Evolutionary conservation across 2,329 filamentous ascomycete species (phyloP).

Genomic region (Paradendryphiella salina): DNA sequence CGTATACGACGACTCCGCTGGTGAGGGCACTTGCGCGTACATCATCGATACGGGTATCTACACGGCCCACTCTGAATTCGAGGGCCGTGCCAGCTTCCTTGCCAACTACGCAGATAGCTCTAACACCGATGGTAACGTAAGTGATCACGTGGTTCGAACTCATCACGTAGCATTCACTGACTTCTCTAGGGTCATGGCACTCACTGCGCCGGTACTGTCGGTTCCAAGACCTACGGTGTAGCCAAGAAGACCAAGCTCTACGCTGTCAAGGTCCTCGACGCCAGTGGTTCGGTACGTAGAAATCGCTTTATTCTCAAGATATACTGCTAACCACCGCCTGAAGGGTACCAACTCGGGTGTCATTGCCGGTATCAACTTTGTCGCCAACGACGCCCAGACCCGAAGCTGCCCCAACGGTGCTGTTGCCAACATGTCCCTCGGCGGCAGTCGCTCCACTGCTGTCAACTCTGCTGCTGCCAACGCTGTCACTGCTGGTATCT

Average conservation of each 20-base stretch:
- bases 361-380: conserved; percentile 47
- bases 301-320: conserved; percentile 3
- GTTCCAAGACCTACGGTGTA: conserved; percentile 45
- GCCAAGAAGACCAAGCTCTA: conserved; percentile 47
- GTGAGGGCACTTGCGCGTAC: conserved; percentile 56
- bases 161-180: neutral
- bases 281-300: conserved; percentile 39
- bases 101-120: conserved; percentile 44
- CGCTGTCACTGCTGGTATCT: conserved; percentile 44
- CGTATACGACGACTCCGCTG: conserved; percentile 47
- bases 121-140: conserved; percentile 44
- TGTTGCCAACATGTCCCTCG: conserved; percentile 49
- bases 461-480: conserved; percentile 47
- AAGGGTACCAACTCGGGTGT: conserved; percentile 49
- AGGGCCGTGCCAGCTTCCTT: conserved; percentile 46
- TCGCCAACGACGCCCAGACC: conserved; percentile 40
- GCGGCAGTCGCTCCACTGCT: conserved; percentile 43
- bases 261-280: conserved; percentile 48
- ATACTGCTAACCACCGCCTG: conserved; percentile 9
- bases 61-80: conserved; percentile 54
- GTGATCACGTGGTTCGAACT: neutral
- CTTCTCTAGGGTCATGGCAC: conserved; percentile 41
- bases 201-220: conserved; percentile 45
- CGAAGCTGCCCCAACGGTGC: conserved; percentile 44
- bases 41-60: conserved; percentile 68